Percentiles rank a stretch among this genome's conserved stretches.
Evolutionary conservation across 2,329 filamentous ascomycete genomes (phyloP).

Genomic region (Aspergillus novoparasiticus): DNA sequence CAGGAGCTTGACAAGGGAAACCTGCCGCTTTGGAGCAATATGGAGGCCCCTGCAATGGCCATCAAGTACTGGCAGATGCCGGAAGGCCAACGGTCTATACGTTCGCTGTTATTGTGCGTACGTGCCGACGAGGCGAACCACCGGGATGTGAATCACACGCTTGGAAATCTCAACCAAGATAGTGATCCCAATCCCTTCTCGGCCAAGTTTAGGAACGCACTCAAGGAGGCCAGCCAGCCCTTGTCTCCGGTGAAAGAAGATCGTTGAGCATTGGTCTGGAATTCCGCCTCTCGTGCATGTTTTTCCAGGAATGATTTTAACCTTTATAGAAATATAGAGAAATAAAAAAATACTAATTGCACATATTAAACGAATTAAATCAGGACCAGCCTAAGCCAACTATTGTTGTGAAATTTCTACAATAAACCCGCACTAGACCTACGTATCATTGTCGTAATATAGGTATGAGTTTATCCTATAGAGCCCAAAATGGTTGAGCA

Average conservation of each 20-base stretch:
- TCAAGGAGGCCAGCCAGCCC: slow-evolving; percentile 37
- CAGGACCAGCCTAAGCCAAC: background rate
- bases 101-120: slow-evolving; percentile 83
- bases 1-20: slow-evolving; percentile 83
- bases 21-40: slow-evolving; percentile 77
- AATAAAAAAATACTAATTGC: background rate
- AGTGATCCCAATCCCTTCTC: slow-evolving; percentile 92
- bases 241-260: background rate
- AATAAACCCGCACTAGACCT: background rate
- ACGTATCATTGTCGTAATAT: background rate
- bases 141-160: slow-evolving; percentile 92
- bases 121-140: slow-evolving; percentile 86
- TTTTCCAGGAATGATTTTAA: background rate
- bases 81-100: slow-evolving; percentile 78
- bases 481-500: background rate
- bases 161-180: slow-evolving; percentile 82
- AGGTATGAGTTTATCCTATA: background rate
- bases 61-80: slow-evolving; percentile 94
- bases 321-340: background rate
- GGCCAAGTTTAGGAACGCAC: slow-evolving; percentile 73
- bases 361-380: background rate
- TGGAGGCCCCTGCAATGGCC: slow-evolving; percentile 84
- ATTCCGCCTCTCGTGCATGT: background rate
- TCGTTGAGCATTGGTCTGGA: background rate
- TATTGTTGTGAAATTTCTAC: background rate